Evolutionary conservation across 2,329 filamentous ascomycete genomes (phyloP).

Genomic region (Fusarium equiseti): DNA sequence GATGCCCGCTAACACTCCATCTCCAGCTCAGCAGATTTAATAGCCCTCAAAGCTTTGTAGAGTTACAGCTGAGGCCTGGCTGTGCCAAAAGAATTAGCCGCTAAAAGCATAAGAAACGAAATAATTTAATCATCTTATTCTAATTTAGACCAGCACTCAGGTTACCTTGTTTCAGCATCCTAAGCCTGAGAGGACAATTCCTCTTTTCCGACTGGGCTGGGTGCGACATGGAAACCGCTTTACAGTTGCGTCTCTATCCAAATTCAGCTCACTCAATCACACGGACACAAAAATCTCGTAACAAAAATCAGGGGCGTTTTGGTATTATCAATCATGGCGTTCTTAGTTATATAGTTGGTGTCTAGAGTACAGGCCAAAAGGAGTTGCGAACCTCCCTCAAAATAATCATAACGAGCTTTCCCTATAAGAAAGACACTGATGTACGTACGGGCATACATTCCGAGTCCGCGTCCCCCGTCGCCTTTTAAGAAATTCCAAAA

Average conservation of each 20-base stretch:
- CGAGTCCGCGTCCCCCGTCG: conserved; percentile 18
- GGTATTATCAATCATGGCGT: conserved; percentile 29
- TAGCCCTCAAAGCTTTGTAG: background rate
- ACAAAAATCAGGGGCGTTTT: background rate
- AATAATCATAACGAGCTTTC: conserved; percentile 22
- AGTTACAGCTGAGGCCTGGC: background rate
- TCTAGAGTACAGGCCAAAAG: conserved; percentile 45
- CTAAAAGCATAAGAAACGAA: background rate
- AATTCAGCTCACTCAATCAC: background rate
- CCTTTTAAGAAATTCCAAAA: conserved; percentile 26
- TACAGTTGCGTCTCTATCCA: background rate
- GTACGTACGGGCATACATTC: conserved; percentile 13
- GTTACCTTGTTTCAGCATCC: background rate
- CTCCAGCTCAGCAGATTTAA: background rate
- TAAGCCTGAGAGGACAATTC: background rate
- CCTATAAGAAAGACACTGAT: conserved; percentile 15
- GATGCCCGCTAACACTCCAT: background rate
- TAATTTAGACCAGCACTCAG: background rate
- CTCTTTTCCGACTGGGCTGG: background rate
- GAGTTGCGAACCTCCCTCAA: conserved; percentile 15
- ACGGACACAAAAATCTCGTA: background rate
- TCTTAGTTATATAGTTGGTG: conserved; percentile 36
- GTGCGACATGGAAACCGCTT: background rate
- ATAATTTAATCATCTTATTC: background rate
- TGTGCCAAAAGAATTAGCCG: background rate